Base-by-base conservation (phyloP, 129 eudicot species). In the Logfia minima region DNA sequence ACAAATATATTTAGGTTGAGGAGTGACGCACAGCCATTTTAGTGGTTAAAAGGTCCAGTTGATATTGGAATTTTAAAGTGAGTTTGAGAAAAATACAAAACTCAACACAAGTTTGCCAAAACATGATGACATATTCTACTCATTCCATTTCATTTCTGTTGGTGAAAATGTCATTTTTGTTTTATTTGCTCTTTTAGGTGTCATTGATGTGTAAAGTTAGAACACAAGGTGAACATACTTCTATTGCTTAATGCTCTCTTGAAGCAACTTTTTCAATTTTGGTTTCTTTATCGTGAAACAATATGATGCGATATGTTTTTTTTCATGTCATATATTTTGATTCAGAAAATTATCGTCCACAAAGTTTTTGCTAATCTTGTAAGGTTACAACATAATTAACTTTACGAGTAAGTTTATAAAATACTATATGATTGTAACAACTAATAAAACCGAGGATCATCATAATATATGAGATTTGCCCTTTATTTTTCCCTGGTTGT, bases 41-140 rank as follows among this genome's bases (percentile, higher is more conserved):
- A 62, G 75, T 74, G 68, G 83, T 80, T 80, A 79, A 66, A 73
- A 66, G 75, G 83, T 80, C 73, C 70, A 73, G 74, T 80, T 66
- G 74, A 22, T 80, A 4, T 65, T 51, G 43, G 73, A 63, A 71
- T 35, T 63, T 71, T 22, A 79, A 64, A 71, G 77, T 14, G 70
- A 65, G 77, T 71, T 62, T 79, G 55, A 61, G 58, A 51, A 34
- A 45, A 70, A 79, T 56, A 68, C 41, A 58, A 58, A 21, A 24
- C 43, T 31, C 22, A 71, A 71, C 69, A 72, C 66, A 72, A 41
- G 19, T 67, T 53, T 66, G 31, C 48, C 61, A 70, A 29, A 58
- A 80, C 79, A 80, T 73, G 62, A 80, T 80, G 31, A 80, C 22
- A 35, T 39, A 4, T 66, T 53, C 61, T 41, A 41, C 75, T 80